Conservation (phyloP, 768 basidiomycete species). For the Naematelia encephala region DNA sequence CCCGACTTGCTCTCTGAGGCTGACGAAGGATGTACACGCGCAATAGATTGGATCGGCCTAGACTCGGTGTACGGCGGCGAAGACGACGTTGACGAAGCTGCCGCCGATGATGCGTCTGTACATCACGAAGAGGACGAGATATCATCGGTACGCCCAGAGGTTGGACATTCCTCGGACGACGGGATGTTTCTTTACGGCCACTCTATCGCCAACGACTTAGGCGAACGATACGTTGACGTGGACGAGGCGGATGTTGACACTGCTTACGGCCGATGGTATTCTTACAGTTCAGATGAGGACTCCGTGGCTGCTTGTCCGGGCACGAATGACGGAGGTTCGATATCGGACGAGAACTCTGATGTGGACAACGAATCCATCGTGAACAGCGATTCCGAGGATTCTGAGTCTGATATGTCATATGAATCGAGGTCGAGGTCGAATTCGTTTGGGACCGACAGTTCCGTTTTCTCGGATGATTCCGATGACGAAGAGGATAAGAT, state of each 20-base stretch:
- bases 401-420: not conserved
- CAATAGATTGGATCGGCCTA: no score
- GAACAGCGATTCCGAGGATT: not conserved
- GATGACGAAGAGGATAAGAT: not conserved
- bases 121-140: not conserved
- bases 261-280: not conserved
- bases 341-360: not conserved
- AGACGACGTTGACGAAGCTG: no score
- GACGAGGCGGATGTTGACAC: not conserved
- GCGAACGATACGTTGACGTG: not conserved
- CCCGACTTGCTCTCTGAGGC: no score
- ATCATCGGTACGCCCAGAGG: no score
- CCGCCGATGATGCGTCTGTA: not conserved
- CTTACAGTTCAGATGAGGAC: not conserved
- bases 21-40: no score
- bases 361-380: not conserved
- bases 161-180: no score
- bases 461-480: not conserved
- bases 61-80: no score
- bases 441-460: not conserved
- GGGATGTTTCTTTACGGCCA: not conserved
- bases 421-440: not conserved
- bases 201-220: not conserved
- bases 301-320: not conserved
- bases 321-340: not conserved